phyloP scores from a whole-genome alignment of 495 filamentous ascomycete species.

The Rhizodiscina lignyota region DNA sequence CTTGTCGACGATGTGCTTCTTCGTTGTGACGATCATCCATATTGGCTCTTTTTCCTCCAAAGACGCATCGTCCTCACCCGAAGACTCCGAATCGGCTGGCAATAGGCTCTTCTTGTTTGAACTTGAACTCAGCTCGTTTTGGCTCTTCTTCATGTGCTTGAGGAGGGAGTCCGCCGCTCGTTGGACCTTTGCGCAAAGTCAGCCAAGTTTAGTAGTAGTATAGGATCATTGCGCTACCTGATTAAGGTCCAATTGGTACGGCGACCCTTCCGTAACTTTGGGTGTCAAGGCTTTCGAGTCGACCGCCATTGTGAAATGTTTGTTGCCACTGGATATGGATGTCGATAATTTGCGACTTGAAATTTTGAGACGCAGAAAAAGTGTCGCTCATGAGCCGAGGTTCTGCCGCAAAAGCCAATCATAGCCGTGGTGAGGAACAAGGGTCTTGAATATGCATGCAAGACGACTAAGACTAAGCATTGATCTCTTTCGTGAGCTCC shows the following conservation, averaged over 20 bases:
- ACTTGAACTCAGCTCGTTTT: background rate
- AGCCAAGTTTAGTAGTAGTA: background rate
- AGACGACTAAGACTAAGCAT: too few relatives aligned
- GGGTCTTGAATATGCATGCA: too few relatives aligned
- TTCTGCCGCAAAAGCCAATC: too few relatives aligned
- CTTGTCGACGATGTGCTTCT: constrained; percentile 66
- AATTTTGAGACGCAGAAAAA: too few relatives aligned
- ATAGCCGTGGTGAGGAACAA: too few relatives aligned
- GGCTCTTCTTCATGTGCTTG: constrained; percentile 25
- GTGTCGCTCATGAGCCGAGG: too few relatives aligned
- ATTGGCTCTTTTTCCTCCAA: constrained; percentile 34
- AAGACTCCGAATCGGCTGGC: background rate
- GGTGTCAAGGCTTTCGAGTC: background rate
- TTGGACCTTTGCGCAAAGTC: constrained; percentile 63
- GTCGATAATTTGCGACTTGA: too few relatives aligned
- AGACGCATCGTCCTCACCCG: background rate
- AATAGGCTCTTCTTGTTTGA: background rate
- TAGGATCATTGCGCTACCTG: constrained; percentile 31
- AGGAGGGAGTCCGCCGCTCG: constrained; percentile 7
- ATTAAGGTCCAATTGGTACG: constrained; percentile 47
- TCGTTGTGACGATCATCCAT: constrained; percentile 77
- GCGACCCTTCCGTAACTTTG: constrained; percentile 24
- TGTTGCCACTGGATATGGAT: too few relatives aligned
- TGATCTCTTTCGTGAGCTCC: too few relatives aligned
- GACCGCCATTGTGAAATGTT: background rate